Conservation (phyloP, 2,329 filamentous ascomycete species). For the Macroventuria anomochaeta region DNA sequence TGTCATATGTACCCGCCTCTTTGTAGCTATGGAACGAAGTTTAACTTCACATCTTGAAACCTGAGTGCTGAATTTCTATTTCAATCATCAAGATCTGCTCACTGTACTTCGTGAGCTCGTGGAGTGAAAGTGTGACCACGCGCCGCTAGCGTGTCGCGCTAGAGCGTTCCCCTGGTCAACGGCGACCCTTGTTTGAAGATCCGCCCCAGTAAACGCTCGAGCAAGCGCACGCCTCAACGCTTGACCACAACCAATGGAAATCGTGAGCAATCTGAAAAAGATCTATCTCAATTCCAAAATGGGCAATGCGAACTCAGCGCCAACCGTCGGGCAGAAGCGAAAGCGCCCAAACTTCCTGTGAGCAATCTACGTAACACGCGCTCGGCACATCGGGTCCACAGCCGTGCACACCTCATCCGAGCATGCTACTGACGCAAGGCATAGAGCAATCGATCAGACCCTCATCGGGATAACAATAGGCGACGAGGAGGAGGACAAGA, state of each 20-base stretch:
- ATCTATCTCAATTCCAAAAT: conserved; percentile 14
- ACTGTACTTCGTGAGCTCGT: background rate
- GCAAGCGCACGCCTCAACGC: conserved; percentile 14
- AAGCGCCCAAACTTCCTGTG: conserved; percentile 19
- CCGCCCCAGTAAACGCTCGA: conserved; percentile 7
- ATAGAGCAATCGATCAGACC: conserved; percentile 19
- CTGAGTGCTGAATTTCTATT: too few species aligned
- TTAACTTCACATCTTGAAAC: too few species aligned
- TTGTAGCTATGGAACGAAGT: background rate
- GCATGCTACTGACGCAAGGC: conserved; percentile 15
- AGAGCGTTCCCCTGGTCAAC: conserved; percentile 8
- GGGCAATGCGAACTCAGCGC: conserved; percentile 15
- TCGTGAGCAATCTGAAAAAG: conserved; percentile 17
- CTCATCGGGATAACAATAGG: conserved; percentile 20
- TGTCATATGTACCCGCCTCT: background rate
- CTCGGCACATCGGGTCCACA: background rate
- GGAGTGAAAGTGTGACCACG: conserved; percentile 2
- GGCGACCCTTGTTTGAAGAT: conserved; percentile 8
- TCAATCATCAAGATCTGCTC: background rate
- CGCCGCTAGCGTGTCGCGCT: conserved; percentile 8
- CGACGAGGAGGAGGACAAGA: conserved; percentile 14
- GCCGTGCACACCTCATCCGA: background rate
- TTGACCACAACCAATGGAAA: conserved; percentile 16
- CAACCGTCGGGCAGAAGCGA: conserved; percentile 16
- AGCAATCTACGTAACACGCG: background rate